Evolutionary conservation across 495 filamentous ascomycete species (phyloP).

Genomic region (Penicillium manginii): DNA sequence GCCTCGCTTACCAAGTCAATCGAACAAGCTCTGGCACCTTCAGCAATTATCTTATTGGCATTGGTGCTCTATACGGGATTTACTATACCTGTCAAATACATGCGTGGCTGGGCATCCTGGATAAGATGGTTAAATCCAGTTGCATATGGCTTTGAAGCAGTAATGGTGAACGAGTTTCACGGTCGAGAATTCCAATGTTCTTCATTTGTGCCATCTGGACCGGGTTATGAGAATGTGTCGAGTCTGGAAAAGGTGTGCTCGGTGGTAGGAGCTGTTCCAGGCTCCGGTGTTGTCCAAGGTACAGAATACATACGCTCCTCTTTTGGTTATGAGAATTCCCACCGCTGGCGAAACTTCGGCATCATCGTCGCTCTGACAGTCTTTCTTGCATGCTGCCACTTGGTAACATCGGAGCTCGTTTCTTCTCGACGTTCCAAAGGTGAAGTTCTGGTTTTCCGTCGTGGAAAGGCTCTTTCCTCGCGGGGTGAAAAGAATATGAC

Average conservation of each 20-base stretch:
- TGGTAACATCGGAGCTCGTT: background rate
- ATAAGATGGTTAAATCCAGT: constrained; percentile 86
- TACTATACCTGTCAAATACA: constrained; percentile 70
- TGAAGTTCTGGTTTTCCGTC: background rate
- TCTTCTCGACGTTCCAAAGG: background rate
- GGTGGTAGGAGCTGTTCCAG: constrained; percentile 63
- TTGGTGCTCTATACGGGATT: constrained; percentile 91
- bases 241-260: constrained; percentile 57
- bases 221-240: constrained; percentile 52
- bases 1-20: constrained; percentile 76
- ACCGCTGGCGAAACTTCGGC: constrained; percentile 83
- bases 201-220: constrained; percentile 59
- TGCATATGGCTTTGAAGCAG: constrained; percentile 80
- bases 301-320: constrained; percentile 65
- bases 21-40: constrained; percentile 81
- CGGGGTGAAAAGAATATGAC: background rate
- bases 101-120: constrained; percentile 86
- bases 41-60: constrained; percentile 80
- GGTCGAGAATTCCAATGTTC: constrained; percentile 66
- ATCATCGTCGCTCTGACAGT: constrained; percentile 68
- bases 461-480: background rate
- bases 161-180: constrained; percentile 91
- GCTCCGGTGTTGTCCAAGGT: constrained; percentile 59
- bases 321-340: constrained; percentile 63
- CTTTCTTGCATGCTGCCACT: background rate